Conservation (phyloP, 176 grass and related monocot species). For the Elaeis guineensis region DNA sequence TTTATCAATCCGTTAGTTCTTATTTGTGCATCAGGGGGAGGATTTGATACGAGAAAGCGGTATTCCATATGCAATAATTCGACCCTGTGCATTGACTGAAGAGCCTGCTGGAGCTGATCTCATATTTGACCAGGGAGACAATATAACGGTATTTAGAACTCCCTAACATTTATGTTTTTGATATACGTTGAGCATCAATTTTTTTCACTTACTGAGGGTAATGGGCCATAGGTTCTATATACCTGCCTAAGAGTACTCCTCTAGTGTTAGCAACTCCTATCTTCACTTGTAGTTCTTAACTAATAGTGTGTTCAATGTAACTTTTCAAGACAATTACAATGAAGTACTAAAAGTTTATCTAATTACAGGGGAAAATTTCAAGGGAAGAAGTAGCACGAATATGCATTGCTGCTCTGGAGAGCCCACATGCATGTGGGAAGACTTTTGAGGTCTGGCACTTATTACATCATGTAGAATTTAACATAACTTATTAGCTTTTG, state of each 20-base stretch:
- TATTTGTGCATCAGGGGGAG: conserved; percentile 53
- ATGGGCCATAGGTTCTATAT: no score
- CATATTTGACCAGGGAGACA: conserved; percentile 96
- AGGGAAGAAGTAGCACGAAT: conserved; percentile 81
- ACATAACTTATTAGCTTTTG: no score
- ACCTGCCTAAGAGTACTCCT: no score
- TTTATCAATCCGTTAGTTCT: background rate
- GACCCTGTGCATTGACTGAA: conserved; percentile 87
- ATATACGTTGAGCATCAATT: background rate
- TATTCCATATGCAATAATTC: conserved; percentile 63
- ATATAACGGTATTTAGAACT: conserved; percentile 46
- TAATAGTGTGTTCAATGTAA: no score
- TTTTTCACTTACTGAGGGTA: background rate
- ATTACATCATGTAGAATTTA: background rate
- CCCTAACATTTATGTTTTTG: background rate
- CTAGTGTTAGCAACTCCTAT: no score
- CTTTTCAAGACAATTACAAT: no score
- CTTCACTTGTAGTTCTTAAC: no score
- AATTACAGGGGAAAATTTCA: conserved; percentile 81
- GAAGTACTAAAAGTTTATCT: background rate
- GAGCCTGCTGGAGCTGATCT: conserved; percentile 94
- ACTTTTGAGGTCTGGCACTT: conserved; percentile 71
- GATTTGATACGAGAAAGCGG: conserved; percentile 89
- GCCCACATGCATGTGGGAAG: conserved; percentile 68
- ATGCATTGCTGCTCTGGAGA: conserved; percentile 71